Evolutionary conservation across 768 basidiomycete species (phyloP).

Genomic region (Artomyces pyxidatus): DNA sequence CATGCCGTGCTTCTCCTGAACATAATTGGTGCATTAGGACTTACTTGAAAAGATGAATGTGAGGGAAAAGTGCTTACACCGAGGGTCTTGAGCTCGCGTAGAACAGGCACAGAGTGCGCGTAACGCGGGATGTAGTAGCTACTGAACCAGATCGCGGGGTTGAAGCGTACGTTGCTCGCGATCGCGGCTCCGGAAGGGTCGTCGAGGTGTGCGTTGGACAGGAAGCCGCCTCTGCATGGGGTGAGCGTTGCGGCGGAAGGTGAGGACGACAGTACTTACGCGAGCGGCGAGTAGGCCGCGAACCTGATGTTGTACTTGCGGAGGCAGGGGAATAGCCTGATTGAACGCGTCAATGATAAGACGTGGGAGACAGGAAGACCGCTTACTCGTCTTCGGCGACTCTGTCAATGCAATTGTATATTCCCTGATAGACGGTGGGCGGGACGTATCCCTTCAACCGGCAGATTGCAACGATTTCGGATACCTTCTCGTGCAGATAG

Average conservation of each 20-base stretch:
- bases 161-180: conserved; percentile 1
- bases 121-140: not conserved
- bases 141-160: not conserved
- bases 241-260: no score
- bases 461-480: conserved; percentile 24
- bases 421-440: conserved; percentile 21
- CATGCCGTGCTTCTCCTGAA: conserved; percentile 23
- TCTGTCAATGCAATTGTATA: conserved; percentile 19
- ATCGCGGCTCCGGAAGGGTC: not conserved
- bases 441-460: conserved; percentile 15
- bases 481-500: conserved; percentile 9
- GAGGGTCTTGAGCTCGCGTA: not conserved
- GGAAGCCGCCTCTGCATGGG: conserved; percentile 18
- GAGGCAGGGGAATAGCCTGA: conserved; percentile 18
- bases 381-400: conserved; percentile 15
- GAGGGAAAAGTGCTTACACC: not conserved
- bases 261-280: conserved; percentile 9
- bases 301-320: conserved; percentile 23
- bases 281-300: conserved; percentile 25
- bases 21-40: conserved; percentile 7
- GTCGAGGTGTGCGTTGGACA: conserved; percentile 16
- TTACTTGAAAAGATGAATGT: not conserved
- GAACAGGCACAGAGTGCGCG: not conserved
- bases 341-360: not conserved
- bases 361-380: not conserved